Evolutionary conservation across 805 yeast genomes (phyloP), one percentile per base, ranked within the genome.

Genomic region (Zygosaccharomyces rouxii): DNA sequence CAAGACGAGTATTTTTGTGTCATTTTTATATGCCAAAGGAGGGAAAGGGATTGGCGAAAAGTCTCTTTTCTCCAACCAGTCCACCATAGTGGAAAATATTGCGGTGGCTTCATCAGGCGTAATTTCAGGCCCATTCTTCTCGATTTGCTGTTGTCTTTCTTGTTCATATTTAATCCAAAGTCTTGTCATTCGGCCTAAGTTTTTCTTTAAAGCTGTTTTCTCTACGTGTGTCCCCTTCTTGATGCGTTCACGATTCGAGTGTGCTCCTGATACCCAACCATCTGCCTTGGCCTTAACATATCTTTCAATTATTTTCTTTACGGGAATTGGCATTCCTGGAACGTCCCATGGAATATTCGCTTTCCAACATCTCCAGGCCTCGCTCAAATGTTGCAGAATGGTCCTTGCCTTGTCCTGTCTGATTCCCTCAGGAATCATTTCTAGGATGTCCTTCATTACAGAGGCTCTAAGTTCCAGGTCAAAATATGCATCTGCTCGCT

Each of bases 291-390:
- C 96, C 60, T 89, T 84, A 42, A 94, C 83, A 60, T 94, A 94
- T 39, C 96, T 78, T 60, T 87, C 84, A 52, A 94, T 90, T 33
- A 94, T 87, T 38, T 80, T 79, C 55, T 83, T 94, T 22, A 94
- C 80, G 0, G 97, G 97, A 46, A 78, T 85, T 1, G 99, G 99
- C 69, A 94, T 73, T 0, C 98, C 98, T 1, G 96, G 96, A 13
- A 94, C 98, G 56, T 88, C 83, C 98, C 98, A 94, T 0, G 97
- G 96, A 50, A 94, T 85, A 62, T 94, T 92, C 2, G 99, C 99
- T 66, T 94, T 94, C 99, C 99, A 94, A 66, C 98, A 94, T 64
- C 99, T 74, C 99, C 99, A 94, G 0, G 99, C 99, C 66, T 94
- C 99, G 62, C 95, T 86, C 49, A 94, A 73, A 67, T 94, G 99